Base-by-base conservation (phyloP, 345 rosid species). In the Litchi chinensis region DNA sequence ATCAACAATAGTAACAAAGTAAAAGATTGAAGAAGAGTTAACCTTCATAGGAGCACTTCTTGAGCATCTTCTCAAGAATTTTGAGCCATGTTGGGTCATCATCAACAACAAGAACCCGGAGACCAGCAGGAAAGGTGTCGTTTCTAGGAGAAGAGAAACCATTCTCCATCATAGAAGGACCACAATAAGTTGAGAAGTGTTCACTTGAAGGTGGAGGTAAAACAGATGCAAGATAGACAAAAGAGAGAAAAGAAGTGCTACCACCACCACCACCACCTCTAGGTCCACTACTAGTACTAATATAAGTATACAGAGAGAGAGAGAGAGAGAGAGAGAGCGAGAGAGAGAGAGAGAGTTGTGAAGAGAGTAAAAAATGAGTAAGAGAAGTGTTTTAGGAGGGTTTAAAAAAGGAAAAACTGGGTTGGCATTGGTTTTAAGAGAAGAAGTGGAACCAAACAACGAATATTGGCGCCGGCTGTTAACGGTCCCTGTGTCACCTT, bases 61-160 rank as follows among this genome's bases (percentile, higher is more conserved):
- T 96, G 74, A 96, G 98, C 99, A 96, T 96, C 94, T 91, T 96
- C 79, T 96, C 99, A 24, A 96, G 98, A 80, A 96, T 96, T 84
- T 94, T 96, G 68, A 93, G 84, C 99, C 99, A 96, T 1, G 98
- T 92, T 3, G 94, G 95, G 67, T 96, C 99, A 40, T 96, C 99
- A 63, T 96, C 98, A 19, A 96, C 99, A 1, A 96, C 98, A 21
- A 96, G 99, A 79, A 96, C 99, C 18, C 99, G 90, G 48, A 96
- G 93, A 64, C 97, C 98, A 73, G 90, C 90, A 26, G 99, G 97
- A 59, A 92, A 92, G 10, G 85, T 79, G 43, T 89, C 90, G 64
- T 57, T 82, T 74, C 89, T 84, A 40, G 92, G 90, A 44, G 93
- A 90, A 75, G 92, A 86, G 90, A 91, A 92, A 76, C 96, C 90